Base-by-base conservation (phyloP, 805 yeast genomes). In the Candida adriatica region DNA sequence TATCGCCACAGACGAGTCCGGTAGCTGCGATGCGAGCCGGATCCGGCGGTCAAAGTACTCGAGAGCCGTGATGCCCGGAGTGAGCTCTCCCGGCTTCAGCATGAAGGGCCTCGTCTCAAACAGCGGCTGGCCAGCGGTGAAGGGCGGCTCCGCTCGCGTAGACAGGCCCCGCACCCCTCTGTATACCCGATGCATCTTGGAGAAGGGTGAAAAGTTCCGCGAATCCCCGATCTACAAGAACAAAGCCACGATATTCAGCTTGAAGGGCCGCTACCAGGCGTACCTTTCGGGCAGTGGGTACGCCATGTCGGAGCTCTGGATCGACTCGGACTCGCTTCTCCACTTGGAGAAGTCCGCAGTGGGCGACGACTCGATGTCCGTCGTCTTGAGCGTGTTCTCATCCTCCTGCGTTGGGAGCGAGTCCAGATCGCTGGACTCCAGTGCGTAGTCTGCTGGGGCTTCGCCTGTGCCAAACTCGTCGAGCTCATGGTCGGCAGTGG, bases 11-110 rank as follows among this genome's bases (percentile, higher is more conserved):
- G 90, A 75, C 15, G 69, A 65, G 7, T 69, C 63, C 1, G 86
- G 80, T 47, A 92, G 53, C 20, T 61, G 52, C 18, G 60, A 59
- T 1, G 82, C 70, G 3, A 92, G 58, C n/a, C 58, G 55, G 6
- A 67, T 46, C 34, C 98, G 63, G 44, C 98, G 70, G 28, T 73
- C 63, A 45, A 68, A 83, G 52, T 87, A 92, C 54, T 92, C 98
- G 31, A 70, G 32, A 0, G 96, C 87, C 2, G 84, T 61, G 20
- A 92, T 87, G 1, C 95, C 94, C 0, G 94, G 88, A 0, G 97
- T 88, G 17, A 92, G 50, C 43, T 84, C 81, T 6, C 96, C 96
- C 0, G 78, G 65, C 22, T 64, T 66, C 4, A 94, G 63, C 32
- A 83, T 53, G 42, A 77, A 68, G 1, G 94, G 94, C 35, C 96